These are phyloP conservation scores for Pseudoturritis turrita DNA, from an alignment of 345 rosid species.

Conservation along the genomic window DNA sequence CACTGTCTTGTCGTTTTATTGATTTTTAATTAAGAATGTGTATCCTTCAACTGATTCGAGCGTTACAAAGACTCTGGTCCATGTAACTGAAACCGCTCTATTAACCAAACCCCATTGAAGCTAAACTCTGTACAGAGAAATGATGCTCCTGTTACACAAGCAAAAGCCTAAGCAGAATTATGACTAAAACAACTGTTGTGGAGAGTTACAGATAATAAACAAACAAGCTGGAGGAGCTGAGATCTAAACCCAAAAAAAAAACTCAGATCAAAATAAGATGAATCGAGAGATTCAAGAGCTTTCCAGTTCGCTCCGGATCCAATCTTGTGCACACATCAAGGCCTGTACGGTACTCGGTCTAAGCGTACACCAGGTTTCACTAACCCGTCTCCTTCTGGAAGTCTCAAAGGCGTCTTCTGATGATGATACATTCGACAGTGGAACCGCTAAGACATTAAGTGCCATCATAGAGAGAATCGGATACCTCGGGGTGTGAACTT, in stretches of 20 bases:
- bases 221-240: slow-evolving; percentile 7
- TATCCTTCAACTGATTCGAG: neutral
- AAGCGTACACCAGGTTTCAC: slow-evolving; percentile 49
- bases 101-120: neutral
- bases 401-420: slow-evolving; percentile 36
- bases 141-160: neutral
- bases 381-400: slow-evolving; percentile 41
- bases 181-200: neutral
- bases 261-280: neutral
- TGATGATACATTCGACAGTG: slow-evolving; percentile 49
- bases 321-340: slow-evolving; percentile 77
- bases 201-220: slow-evolving; percentile 8
- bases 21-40: neutral
- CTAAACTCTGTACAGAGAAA: slow-evolving; percentile 4
- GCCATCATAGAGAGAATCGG: slow-evolving; percentile 85
- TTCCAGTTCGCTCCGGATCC: slow-evolving; percentile 55
- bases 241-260: neutral
- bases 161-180: neutral
- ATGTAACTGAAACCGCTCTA: neutral
- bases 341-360: slow-evolving; percentile 60
- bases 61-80: slow-evolving; percentile 1
- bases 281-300: slow-evolving; percentile 20
- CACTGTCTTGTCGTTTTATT: neutral
- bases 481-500: slow-evolving; percentile 70
- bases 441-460: slow-evolving; percentile 55